Percentiles rank a stretch among this genome's conserved stretches.
Evolutionary conservation across 106 monocot species (phyloP).

Genomic region (Dendrobium huoshanense): DNA sequence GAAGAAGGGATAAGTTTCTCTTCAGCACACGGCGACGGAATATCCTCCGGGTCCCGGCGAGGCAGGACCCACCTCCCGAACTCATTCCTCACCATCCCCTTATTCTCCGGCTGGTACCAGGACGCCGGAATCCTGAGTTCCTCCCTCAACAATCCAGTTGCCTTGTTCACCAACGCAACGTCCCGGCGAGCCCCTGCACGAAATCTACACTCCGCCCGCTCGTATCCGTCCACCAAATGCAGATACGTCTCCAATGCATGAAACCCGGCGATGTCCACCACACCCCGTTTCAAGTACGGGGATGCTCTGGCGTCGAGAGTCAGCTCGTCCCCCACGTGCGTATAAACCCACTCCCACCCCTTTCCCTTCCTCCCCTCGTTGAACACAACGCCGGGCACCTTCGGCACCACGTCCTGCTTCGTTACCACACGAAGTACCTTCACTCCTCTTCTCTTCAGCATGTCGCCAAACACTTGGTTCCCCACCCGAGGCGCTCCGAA

Average conservation of each 20-base stretch:
- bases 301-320: slow-evolving; percentile 31
- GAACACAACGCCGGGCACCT: slow-evolving; percentile 52
- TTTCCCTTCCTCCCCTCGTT: slow-evolving; percentile 35
- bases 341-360: slow-evolving; percentile 43
- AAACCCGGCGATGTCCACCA: slow-evolving; percentile 31
- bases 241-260: slow-evolving; percentile 69
- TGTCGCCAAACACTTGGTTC: slow-evolving; percentile 38
- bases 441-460: slow-evolving; percentile 25
- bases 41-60: slow-evolving; percentile 31
- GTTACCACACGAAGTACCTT: slow-evolving; percentile 44
- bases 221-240: slow-evolving; percentile 54
- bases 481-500: slow-evolving; percentile 73
- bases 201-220: slow-evolving; percentile 22
- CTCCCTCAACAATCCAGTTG: slow-evolving; percentile 33
- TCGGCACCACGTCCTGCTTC: slow-evolving; percentile 64
- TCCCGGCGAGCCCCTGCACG: slow-evolving; percentile 38
- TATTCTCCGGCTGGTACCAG: slow-evolving; percentile 43
- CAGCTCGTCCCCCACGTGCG: slow-evolving; percentile 44
- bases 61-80: slow-evolving; percentile 42
- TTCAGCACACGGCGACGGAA: slow-evolving; percentile 27
- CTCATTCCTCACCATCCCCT: slow-evolving; percentile 36
- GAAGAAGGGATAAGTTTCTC: not conserved
- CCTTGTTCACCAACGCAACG: slow-evolving; percentile 67
- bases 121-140: slow-evolving; percentile 42
- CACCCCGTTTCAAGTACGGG: slow-evolving; percentile 36